Evolutionary conservation across 2,329 filamentous ascomycete genomes (phyloP).

Genomic region (Aspergillus viridinutans): DNA sequence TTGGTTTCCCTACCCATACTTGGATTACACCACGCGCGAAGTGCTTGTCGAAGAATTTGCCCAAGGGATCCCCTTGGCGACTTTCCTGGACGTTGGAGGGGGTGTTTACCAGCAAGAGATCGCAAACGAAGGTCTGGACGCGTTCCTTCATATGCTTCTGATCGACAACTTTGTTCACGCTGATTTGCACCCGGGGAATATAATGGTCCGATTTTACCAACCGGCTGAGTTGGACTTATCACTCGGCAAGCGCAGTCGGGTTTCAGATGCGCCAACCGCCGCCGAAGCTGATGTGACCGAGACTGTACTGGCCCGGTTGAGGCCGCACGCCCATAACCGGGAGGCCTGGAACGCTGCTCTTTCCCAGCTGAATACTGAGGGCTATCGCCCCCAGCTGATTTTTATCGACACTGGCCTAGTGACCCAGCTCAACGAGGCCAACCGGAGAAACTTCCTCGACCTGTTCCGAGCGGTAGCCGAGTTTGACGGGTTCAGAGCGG

Average conservation of each 20-base stretch:
- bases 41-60: constrained; percentile 95
- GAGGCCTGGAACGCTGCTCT: constrained; percentile 72
- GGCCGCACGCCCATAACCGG: constrained; percentile 65
- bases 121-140: constrained; percentile 88
- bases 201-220: constrained; percentile 98
- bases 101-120: constrained; percentile 93
- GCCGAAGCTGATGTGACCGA: constrained; percentile 75
- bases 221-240: constrained; percentile 66
- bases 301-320: constrained; percentile 73
- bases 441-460: constrained; percentile 87
- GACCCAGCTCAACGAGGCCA: constrained; percentile 82
- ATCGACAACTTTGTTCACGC: constrained; percentile 98
- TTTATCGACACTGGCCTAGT: constrained; percentile 97
- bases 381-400: constrained; percentile 87
- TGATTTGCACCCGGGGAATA: constrained; percentile 94
- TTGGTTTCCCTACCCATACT: constrained; percentile 95
- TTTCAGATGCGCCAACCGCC: constrained; percentile 41
- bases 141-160: constrained; percentile 92
- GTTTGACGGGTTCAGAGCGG: constrained; percentile 94
- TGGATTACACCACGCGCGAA: constrained; percentile 85
- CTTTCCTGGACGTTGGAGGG: constrained; percentile 86
- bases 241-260: constrained; percentile 43
- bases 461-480: constrained; percentile 94
- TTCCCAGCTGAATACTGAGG: constrained; percentile 72
- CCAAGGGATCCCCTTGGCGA: constrained; percentile 83